Conservation (phyloP, 2,329 filamentous ascomycete species). For the Paracamarosporium sp. region DNA sequence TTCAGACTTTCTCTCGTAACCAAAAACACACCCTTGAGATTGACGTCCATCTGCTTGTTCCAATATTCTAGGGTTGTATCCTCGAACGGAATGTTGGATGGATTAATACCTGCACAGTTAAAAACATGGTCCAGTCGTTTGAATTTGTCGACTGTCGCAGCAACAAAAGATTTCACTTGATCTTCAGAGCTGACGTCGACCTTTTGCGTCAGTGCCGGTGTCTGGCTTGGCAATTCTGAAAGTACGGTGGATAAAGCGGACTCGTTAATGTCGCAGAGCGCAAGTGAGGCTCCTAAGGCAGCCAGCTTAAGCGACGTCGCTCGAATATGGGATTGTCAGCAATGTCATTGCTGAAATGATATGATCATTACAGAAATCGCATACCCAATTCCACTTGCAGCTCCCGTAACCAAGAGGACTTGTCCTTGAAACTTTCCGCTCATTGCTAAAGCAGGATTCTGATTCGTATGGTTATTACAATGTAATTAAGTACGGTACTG, state of each 20-base stretch:
- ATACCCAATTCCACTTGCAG: slow-evolving; percentile 3
- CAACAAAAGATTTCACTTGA: background rate
- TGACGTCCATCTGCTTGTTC: background rate
- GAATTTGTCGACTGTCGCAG: background rate
- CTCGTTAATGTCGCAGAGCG: slow-evolving; percentile 1
- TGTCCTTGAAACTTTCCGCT: background rate
- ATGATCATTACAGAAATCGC: background rate
- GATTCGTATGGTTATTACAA: too few species aligned
- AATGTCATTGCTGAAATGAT: too few species aligned
- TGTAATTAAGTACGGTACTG: background rate
- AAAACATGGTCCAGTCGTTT: slow-evolving; percentile 2
- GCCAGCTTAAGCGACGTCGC: slow-evolving; percentile 1
- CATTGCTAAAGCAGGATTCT: too few species aligned
- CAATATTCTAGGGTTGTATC: background rate
- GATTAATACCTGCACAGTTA: slow-evolving; percentile 1
- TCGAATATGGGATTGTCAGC: background rate
- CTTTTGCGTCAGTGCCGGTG: background rate
- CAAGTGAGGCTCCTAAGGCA: background rate
- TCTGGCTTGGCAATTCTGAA: background rate
- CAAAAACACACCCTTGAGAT: slow-evolving; percentile 5
- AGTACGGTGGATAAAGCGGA: background rate
- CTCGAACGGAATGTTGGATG: background rate
- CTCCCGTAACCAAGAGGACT: background rate
- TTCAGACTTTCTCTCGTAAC: slow-evolving; percentile 50
- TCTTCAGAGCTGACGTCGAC: slow-evolving; percentile 2